Conservation (phyloP, 2,329 filamentous ascomycete species). For the Talaromyces sp. region DNA sequence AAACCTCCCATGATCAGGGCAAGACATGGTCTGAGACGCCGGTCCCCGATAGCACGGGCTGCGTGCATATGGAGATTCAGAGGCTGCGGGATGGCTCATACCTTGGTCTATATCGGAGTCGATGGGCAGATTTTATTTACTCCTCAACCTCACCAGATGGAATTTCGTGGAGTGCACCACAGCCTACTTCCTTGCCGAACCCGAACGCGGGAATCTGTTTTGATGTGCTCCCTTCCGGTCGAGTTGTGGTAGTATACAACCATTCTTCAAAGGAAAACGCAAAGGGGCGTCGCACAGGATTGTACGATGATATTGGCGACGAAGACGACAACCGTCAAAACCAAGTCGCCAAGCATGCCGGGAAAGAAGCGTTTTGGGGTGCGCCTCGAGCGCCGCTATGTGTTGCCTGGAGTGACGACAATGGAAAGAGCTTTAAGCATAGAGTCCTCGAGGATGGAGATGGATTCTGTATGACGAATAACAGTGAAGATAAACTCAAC, state of each 20-base stretch:
- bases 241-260: constrained; percentile 37
- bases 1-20: constrained; percentile 34
- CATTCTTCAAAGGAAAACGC: constrained; percentile 29
- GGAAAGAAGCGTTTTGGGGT: constrained; percentile 40
- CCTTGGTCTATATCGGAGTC: constrained; percentile 37
- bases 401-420: constrained; percentile 25
- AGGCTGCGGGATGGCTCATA: constrained; percentile 22
- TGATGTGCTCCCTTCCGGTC: constrained; percentile 31
- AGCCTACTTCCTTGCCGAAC: constrained; percentile 34
- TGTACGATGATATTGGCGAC: constrained; percentile 43
- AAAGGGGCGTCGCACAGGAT: constrained; percentile 31
- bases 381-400: constrained; percentile 26
- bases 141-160: constrained; percentile 36
- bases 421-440: constrained; percentile 33
- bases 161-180: constrained; percentile 32
- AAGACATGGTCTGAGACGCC: constrained; percentile 35
- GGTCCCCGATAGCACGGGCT: constrained; percentile 32
- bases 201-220: constrained; percentile 41
- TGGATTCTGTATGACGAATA: constrained; percentile 43
- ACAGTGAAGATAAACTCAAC: constrained; percentile 37
- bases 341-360: constrained; percentile 26
- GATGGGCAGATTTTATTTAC: constrained; percentile 43
- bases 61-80: constrained; percentile 42
- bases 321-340: constrained; percentile 35
- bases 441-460: constrained; percentile 40